Base-by-base conservation (phyloP, 306 rosid species). In the Gynostemma pentaphyllum region DNA sequence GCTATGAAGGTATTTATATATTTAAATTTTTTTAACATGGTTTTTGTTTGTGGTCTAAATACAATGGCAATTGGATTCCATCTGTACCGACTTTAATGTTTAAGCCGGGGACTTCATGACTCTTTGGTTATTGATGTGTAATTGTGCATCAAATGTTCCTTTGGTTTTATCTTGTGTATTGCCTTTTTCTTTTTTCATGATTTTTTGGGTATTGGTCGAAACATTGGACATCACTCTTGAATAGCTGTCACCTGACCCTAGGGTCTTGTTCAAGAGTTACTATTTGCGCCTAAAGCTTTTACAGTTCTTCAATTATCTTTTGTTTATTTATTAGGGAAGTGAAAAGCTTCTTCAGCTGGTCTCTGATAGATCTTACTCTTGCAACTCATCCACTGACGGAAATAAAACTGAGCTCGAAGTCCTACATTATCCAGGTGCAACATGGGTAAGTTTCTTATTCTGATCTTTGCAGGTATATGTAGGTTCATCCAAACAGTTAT, bases 321-420 rank as follows among this genome's bases (percentile, higher is more conserved):
- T 28, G 37, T 56, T 45, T 22, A 59, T 56, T 46, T 50, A 56
- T n/a, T 24, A 92, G 99, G 99, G 99, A 78, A 82, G 99, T 48
- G 88, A 86, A 84, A 87, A 76, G 66, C 86, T 92, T 71, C 81
- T 86, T 71, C 84, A 69, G 73, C 81, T 92, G 69, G 87, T 86
- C 69, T 82, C 95, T 9, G 78, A 79, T 72, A 60, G 74, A 48
- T 47, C 76, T 66, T 71, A 62, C 46, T 49, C 75, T 52, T 52
- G 75, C 18, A 76, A 40, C 70, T 56, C 72, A 19, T 5, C 27
- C 10, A 37, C 26, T 23, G 41, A 65, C 52, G 69, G 24, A 40
- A 62, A 75, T 65, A 78, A 78, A 59, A 56, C 13, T 28, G 74
- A 53, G 54, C 56, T 23, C 56, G 71, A 69, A 73, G 72, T 39